phyloP scores from a whole-genome alignment of 116 monocot species.

The Trichopus zeylanicus region DNA sequence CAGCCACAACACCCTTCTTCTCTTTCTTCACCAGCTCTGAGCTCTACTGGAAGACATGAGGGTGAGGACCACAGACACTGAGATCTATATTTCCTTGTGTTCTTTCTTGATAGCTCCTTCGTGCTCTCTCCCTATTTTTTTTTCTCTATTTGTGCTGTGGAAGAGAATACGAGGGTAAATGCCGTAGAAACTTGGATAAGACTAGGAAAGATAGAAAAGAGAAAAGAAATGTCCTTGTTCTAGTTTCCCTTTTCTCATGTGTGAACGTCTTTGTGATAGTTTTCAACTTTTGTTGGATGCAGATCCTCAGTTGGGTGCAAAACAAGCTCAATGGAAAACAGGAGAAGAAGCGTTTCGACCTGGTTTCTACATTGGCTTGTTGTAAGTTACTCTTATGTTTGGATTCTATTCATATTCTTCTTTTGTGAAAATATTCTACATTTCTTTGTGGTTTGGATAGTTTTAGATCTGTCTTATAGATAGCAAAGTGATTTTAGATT shows the following conservation, averaged over 20 bases:
- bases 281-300: constrained; percentile 1
- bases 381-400: neutral
- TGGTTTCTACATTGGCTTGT: neutral
- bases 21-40: neutral
- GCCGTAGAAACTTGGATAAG: too few species aligned
- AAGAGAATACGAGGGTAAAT: too few species aligned
- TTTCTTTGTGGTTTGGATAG: too few species aligned
- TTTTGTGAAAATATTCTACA: too few species aligned
- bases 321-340: constrained; percentile 30
- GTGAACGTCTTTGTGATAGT: neutral
- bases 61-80: neutral
- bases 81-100: neutral
- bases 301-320: constrained; percentile 54
- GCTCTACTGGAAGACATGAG: neutral
- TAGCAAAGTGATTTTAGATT: too few species aligned
- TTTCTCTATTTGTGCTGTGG: too few species aligned
- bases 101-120: too few species aligned
- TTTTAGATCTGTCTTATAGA: too few species aligned
- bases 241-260: neutral
- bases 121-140: too few species aligned
- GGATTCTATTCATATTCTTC: too few species aligned
- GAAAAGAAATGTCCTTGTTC: too few species aligned
- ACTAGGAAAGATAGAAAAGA: too few species aligned
- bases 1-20: neutral
- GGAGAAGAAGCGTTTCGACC: constrained; percentile 25